Base-by-base conservation (phyloP, 805 yeast species). In the Ogataea nitratoaversa region DNA sequence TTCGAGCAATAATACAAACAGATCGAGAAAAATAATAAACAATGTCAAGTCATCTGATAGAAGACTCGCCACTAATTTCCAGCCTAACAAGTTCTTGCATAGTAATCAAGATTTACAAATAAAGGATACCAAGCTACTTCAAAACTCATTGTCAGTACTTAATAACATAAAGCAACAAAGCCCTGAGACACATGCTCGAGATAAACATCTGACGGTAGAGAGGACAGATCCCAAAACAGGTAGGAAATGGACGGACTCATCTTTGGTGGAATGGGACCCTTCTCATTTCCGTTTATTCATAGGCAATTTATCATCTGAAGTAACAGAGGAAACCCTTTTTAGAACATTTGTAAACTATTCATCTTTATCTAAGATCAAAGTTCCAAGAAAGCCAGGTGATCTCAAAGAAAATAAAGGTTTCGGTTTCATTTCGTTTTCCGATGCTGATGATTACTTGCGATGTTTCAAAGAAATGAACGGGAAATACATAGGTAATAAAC, bases 401-500 rank as follows among this genome's bases (percentile, higher is more conserved):
- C 5, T 73, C 23, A 67, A 64, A 8, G 71, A 68, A 46, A 70
- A 71, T 43, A 79, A 76, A 54, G 93, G 95, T 4, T 85, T 66
- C 56, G 95, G 89, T 7, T 85, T 84, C 58, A 82, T 84, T 12
- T 78, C 86, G 5, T 84, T 85, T 57, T 66, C 63, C 3, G 72
- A 71, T 44, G 61, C 90, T 0, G 76, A 78, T 17, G 91, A 84
- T 53, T 84, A 82, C 50, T 65, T 84, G 40, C 62, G 66, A 37
- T 88, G 90, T 3, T 84, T 81, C 60, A 80, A 78, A 54, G 86
- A 81, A 51, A 74, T 83, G 79, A 81, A 84, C 54, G 86, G 87
- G 19, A 82, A 82, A 53, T 83, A 81, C 49, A 71, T 85, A 35
- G 95, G 93, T 1, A 75, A 70, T 50, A 81, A 81, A 51, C 93